Base-by-base conservation (phyloP, 495 filamentous ascomycete genomes). In the Xylaria longipes region DNA sequence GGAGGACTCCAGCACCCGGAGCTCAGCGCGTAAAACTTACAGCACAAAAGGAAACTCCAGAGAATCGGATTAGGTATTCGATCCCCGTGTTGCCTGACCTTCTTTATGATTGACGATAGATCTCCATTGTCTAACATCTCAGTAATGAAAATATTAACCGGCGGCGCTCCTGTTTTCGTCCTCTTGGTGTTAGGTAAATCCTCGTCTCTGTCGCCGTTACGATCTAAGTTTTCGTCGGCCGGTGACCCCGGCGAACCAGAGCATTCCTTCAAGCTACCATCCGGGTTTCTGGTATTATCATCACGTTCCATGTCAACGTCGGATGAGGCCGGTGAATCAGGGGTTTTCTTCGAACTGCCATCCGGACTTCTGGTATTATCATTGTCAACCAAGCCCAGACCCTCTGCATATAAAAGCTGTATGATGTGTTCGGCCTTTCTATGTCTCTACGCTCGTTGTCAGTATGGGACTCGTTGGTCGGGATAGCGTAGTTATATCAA, bases 51-150 rank as follows among this genome's bases (percentile, higher is more conserved):
- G 9, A 69, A 50, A 1, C 56, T 27, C 67, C 67, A 69, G 43
- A 69, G 67, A 41, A 69, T 11, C 17, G 25, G 22, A 37, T 69
- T 69, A 1, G 67, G 67, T 29, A 69, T 1, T 3, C 0, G 6
- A 11, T 69, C 67, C 12, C 17, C 12, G 29, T 48, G 37, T 9
- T 22, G 27, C 27, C 56, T 46, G 3, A 69, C 39, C 31, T 48
- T 45, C 12, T 57, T 39, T n/a, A 69, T 15, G 41, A 69, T 37
- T 1, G 45, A 8, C 0, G 54, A 8, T 20, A 69, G 31, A 25
- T 69, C 67, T 20, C 67, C 67, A 12, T 69, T 69, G 3, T 61
- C 67, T 25, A 61, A 11, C 67, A 69, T 46, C 41, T 69, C 67
- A 17, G 52, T 58, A 14, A 68, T 58, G 9, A 68, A 68, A 46